Evolutionary conservation across 2,329 filamentous ascomycete genomes (phyloP), one percentile per base, ranked within the genome.

Genomic region (Geosmithia flava): DNA sequence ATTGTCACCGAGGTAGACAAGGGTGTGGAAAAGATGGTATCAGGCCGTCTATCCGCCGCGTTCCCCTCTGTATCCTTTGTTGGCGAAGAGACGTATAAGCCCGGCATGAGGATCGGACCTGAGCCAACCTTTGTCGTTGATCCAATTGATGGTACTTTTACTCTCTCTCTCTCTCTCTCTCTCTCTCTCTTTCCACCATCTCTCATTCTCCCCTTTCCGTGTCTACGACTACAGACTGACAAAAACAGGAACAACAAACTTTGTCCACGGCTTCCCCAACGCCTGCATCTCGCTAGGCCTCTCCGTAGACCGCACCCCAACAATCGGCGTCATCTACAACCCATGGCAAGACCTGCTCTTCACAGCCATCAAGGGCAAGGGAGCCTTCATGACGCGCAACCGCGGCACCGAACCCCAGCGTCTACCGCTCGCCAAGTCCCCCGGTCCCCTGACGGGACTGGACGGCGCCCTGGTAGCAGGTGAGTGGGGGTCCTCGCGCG

Each of bases 51-150:
- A 15, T 65, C 64, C 3, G 53, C 64, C 16, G 62, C 68, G 17
- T 83, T 80, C 60, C 80, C 81, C 1, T 53, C 60, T 51, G 76
- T 75, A 58, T 62, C 71, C 53, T 87, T 87, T 63, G 79, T 88
- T 62, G 84, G 84, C 59, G 84, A 87, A 60, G 85, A 91, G 66
- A 88, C 85, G 27, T 85, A 87, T 68, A 71, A 80, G 53, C 76
- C 83, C 1, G 84, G 84, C 56, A 69, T 71, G 51, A 68, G 64
- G 42, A 69, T 91, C 44, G 83, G 79, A 0, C 62, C 72, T 29
- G 74, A 74, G 16, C 85, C 86, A 2, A 91, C 86, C 42, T 90
- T 90, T 66, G 76, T 90, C 58, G 81, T 86, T 54, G 86, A 91
- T 61, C 86, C 86, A 43, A 89, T 91, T 56, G 86, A 91, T 66